Percentiles rank a stretch among this genome's conserved stretches.
phyloP scores from a whole-genome alignment of 352 stramenopile species.

The Globisporangium splendens region DNA sequence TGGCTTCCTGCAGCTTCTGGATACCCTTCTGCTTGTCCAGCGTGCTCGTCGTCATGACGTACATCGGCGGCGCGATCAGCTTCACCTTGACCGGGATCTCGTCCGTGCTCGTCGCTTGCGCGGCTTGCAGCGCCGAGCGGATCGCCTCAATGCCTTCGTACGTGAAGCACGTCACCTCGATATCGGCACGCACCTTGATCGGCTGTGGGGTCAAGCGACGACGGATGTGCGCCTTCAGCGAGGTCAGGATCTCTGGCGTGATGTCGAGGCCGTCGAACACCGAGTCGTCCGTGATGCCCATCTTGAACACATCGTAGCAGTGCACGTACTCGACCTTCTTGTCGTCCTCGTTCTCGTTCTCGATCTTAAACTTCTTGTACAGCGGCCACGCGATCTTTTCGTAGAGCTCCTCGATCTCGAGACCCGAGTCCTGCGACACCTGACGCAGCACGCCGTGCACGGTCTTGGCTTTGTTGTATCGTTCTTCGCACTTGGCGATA shows the following conservation, averaged over 20 bases:
- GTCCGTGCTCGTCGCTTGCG: constrained; percentile 79
- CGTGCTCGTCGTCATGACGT: constrained; percentile 99
- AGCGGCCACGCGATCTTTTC: constrained; percentile 96
- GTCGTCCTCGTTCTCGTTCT: constrained; percentile 69
- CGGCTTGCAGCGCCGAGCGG: constrained; percentile 93
- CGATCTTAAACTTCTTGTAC: constrained; percentile 96
- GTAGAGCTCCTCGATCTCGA: constrained; percentile 82
- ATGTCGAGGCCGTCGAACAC: constrained; percentile 92
- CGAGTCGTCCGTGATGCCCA: constrained; percentile 90
- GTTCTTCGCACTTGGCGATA: constrained; percentile 98
- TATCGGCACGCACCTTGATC: constrained; percentile 99
- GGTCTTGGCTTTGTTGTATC: constrained; percentile 99
- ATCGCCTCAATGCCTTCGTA: constrained; percentile 99
- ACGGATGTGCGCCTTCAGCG: constrained; percentile 96
- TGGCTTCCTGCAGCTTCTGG: constrained; percentile 94
- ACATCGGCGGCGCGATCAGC: constrained; percentile 98
- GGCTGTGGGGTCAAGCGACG: constrained; percentile 96
- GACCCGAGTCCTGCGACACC: constrained; percentile 73
- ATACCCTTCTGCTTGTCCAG: constrained; percentile 98
- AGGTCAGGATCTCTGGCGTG: constrained; percentile 72
- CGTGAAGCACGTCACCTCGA: constrained; percentile 99
- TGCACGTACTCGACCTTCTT: constrained; percentile 94
- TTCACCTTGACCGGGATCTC: constrained; percentile 97
- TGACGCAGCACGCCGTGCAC: constrained; percentile 95
- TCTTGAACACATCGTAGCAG: constrained; percentile 99